Evolutionary conservation across 495 filamentous ascomycete genomes (phyloP), one percentile per base, ranked within the genome.

Genomic region (Penicillium canariense): DNA sequence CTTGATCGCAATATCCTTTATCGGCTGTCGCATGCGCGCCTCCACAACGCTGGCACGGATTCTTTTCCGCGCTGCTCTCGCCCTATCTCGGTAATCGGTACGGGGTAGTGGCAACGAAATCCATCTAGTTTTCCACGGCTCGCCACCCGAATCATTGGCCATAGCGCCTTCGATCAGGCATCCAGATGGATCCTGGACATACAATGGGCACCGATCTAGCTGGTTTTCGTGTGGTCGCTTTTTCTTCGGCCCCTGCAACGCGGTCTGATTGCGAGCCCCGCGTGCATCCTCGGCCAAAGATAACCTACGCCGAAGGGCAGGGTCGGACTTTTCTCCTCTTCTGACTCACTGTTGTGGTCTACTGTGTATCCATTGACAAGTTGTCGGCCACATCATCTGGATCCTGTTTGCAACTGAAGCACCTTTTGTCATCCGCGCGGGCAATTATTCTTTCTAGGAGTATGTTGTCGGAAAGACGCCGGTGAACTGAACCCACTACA

Each of bases 31-130:
- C 32, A 34, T 25, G 14, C 11, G 28, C n/a, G 22, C 44, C 20
- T 18, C 18, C 26, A 15, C 23, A 30, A 46, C 17, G 25, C 43
- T 28, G 28, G 32, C 28, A 15, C 61, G 64, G 64, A 65, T 67
- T 62, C 53, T 67, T 67, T 67, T 67, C 64, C 64, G 64, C 47
- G 25, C 48, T 18, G 28, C 36, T 31, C 36, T 31, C 2, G 44
- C 25, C 25, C 38, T 40, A 46, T 34, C 35, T 52, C 54, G 50
- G 47, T 17, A 27, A n/a, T 27, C 43, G 43, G 43, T n/a, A n/a
- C n/a, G n/a, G n/a, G n/a, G n/a, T 32, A 45, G 34, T 63, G 49
- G 52, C 55, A 51, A 53, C 44, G 38, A 38, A 30, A 14, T 11
- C 43, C 22, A 27, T 20, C 40, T 25, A 45, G 22, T 47, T 36